Evolutionary conservation across 306 rosid species (phyloP), one percentile per base, ranked within the genome.

Genomic region (Prunus fruticosa): DNA sequence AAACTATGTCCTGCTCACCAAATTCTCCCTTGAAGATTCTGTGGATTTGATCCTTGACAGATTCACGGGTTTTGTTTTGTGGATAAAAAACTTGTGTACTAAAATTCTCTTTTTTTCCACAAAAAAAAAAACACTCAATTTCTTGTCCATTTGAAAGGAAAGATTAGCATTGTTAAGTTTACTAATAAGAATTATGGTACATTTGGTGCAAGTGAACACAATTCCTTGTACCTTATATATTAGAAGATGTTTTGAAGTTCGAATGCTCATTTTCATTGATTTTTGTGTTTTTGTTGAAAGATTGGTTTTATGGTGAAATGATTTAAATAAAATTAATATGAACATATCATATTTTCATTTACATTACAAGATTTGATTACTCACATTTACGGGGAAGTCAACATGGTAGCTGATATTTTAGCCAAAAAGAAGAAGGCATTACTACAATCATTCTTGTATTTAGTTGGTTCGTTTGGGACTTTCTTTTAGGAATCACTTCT

Each of bases 1-100:
- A 60, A 50, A 73, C 19, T 15, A 58, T 25, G 45, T 58, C 57
- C 28, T 58, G 77, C 45, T 58, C 57, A 25, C 57, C 56, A 73
- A 43, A 23, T 58, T 43, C 25, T 18, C 60, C 66, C 2, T 63
- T 43, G 43, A 43, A 7, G 52, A 2, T 25, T 8, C 10, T 58
- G 67, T 22, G 54, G 67, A 9, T 16, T 53, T 23, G 38, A 38
- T 56, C 66, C 28, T 34, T 38, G 38, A 54, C 76, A 71, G 41
- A 30, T 71, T 23, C 28, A 53, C 14, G 0, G 52, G 16, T 6
- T 63, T 15, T 63, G 11, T 6, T 71, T 56, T 22, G 54, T 22
- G 53, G 76, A 41, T 71, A 71, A 45, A 32, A 53, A 25, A 19
- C 30, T 2, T 30, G 63, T 11, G 61, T 27, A n/a, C 49, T 53